These are phyloP conservation scores for Nymphaea colorata DNA, from an alignment of 164 flowering plant species.

Conservation along the genomic window DNA sequence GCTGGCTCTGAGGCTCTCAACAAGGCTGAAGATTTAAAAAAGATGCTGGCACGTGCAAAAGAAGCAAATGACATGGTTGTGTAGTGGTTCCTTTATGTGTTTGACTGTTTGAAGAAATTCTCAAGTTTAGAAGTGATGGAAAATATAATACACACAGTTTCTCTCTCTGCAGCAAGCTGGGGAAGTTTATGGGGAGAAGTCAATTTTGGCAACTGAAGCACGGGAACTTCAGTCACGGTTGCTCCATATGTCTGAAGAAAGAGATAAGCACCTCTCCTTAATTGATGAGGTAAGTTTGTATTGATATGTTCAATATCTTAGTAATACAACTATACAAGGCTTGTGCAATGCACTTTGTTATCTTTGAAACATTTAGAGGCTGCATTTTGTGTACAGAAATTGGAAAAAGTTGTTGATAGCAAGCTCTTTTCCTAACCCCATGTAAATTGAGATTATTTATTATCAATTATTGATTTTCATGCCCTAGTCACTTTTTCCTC, in stretches of 20 bases:
- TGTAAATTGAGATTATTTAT: no score
- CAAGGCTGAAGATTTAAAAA: conserved; percentile 55
- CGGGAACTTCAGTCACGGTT: conserved; percentile 80
- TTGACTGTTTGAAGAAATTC: not conserved
- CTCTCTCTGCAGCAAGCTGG: conserved; percentile 60
- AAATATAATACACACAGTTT: not conserved
- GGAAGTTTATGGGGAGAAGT: conserved; percentile 82
- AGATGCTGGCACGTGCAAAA: conserved; percentile 56
- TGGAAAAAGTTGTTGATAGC: no score
- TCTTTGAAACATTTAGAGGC: no score
- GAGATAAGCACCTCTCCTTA: conserved; percentile 52
- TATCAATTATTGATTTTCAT: no score
- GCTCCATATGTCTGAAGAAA: conserved; percentile 51
- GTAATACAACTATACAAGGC: no score
- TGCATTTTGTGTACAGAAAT: no score
- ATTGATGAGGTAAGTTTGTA: conserved; percentile 55
- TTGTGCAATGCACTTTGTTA: no score
- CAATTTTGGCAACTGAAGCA: conserved; percentile 80
- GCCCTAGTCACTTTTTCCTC: no score
- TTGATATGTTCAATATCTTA: no score
- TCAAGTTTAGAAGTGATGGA: not conserved
- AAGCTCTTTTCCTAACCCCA: no score
- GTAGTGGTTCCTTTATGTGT: not conserved
- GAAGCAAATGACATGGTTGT: conserved; percentile 81
- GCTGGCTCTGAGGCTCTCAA: conserved; percentile 40